A percentile compares a stretch with the other conserved stretches of the same genome.
Conservation (phyloP, 768 basidiomycete genomes). For the Stropharia rugosoannulata region DNA sequence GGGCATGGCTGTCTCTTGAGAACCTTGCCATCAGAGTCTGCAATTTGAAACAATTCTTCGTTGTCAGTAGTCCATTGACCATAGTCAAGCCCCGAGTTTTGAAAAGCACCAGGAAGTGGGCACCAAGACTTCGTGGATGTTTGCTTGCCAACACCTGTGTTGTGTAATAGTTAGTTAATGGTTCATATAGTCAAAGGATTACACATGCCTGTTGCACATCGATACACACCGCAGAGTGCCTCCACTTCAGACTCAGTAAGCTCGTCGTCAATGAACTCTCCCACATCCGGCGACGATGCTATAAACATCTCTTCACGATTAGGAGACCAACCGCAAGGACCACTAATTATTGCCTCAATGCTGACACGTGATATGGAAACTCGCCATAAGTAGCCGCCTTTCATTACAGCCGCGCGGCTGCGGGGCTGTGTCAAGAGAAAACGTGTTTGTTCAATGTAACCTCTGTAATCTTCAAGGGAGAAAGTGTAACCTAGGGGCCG, state of each 20-base stretch:
- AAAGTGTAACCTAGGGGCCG: background rate
- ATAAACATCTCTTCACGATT: background rate
- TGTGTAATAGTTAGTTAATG: background rate
- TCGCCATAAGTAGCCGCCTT: conserved; percentile 10
- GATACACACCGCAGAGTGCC: background rate
- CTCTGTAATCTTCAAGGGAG: background rate
- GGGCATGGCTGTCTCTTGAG: background rate
- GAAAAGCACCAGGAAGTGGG: background rate
- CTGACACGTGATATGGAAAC: background rate
- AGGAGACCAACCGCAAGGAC: background rate
- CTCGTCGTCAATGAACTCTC: background rate
- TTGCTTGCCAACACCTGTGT: background rate
- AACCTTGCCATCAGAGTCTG: background rate
- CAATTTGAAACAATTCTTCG: background rate
- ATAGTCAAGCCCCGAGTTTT: background rate
- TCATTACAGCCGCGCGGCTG: conserved; percentile 4
- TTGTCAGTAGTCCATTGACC: background rate
- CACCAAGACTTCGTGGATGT: background rate
- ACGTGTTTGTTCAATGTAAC: background rate
- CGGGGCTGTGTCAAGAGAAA: background rate
- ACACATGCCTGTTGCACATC: background rate
- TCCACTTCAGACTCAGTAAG: background rate
- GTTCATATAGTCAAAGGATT: background rate
- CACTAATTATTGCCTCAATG: background rate
- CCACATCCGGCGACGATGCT: background rate